Evolutionary conservation across 1,284 basidiomycete genomes (phyloP).

Genomic region (Singerocomus inundabilis): DNA sequence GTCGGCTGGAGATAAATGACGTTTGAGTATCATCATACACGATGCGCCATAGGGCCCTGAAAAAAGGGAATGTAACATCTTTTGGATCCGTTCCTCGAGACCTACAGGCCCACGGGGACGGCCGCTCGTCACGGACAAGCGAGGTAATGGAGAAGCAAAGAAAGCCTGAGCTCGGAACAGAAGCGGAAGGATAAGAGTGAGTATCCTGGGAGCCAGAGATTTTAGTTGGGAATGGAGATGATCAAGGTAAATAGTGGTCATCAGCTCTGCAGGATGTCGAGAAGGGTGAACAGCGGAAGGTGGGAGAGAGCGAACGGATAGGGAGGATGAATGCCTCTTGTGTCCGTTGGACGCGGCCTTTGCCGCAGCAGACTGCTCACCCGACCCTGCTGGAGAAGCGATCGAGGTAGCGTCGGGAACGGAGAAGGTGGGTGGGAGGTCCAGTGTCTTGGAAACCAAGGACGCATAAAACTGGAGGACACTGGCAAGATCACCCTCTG

Average conservation of each 20-base stretch:
- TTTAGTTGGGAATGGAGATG: slow-evolving; percentile 61
- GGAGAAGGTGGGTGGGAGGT: slow-evolving; percentile 31
- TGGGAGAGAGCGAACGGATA: slow-evolving; percentile 27
- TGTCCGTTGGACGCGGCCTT: slow-evolving; percentile 40
- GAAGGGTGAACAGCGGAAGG: slow-evolving; percentile 25
- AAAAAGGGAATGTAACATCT: slow-evolving; percentile 54
- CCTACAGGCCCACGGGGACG: slow-evolving; percentile 38
- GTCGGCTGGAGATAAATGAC: slow-evolving; percentile 39
- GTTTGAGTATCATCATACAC: slow-evolving; percentile 60
- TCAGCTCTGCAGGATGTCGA: slow-evolving; percentile 56
- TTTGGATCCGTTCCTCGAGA: slow-evolving; percentile 56
- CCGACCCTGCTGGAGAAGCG: slow-evolving; percentile 26
- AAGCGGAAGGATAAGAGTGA: slow-evolving; percentile 58
- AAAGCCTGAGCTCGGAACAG: slow-evolving; percentile 68
- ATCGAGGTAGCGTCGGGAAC: slow-evolving; percentile 28
- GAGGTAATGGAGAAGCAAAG: slow-evolving; percentile 61
- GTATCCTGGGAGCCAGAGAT: slow-evolving; percentile 50
- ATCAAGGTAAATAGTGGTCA: slow-evolving; percentile 59
- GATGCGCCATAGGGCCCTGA: slow-evolving; percentile 62
- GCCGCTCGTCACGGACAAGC: slow-evolving; percentile 49
- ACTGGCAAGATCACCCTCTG: slow-evolving; percentile 51
- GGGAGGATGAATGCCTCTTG: slow-evolving; percentile 46
- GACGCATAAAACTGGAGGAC: slow-evolving; percentile 57
- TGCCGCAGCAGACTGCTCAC: slow-evolving; percentile 28
- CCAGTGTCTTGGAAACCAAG: slow-evolving; percentile 54